These are phyloP conservation scores for Cubamyces sp. DNA, from an alignment of 768 basidiomycete species.

Conservation along the genomic window DNA sequence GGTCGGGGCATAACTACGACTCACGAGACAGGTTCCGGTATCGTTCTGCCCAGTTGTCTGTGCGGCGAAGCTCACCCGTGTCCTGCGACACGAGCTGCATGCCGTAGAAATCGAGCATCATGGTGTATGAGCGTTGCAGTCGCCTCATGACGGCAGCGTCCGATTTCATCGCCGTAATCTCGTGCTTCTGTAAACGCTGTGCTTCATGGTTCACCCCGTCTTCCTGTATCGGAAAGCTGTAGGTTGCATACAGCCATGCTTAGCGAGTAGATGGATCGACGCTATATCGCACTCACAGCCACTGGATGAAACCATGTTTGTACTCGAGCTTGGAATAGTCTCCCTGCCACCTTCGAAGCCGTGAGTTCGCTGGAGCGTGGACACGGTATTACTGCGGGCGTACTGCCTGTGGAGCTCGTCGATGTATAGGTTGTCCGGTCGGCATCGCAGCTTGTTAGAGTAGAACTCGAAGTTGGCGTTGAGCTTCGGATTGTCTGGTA, in stretches of 20 bases:
- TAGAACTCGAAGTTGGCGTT: slow-evolving; percentile 66
- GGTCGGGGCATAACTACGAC: slow-evolving; percentile 28
- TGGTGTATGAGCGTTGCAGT: slow-evolving; percentile 60
- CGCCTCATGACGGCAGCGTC: slow-evolving; percentile 52
- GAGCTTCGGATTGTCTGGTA: slow-evolving; percentile 41
- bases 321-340: slow-evolving; percentile 65
- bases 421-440: slow-evolving; percentile 62
- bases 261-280: neutral
- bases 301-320: slow-evolving; percentile 78
- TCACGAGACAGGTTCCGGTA: slow-evolving; percentile 70
- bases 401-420: slow-evolving; percentile 67
- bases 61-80: slow-evolving; percentile 62
- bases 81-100: slow-evolving; percentile 63
- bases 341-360: slow-evolving; percentile 57
- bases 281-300: slow-evolving; percentile 57
- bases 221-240: slow-evolving; percentile 75
- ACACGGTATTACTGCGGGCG: slow-evolving; percentile 8
- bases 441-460: slow-evolving; percentile 55
- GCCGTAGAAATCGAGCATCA: slow-evolving; percentile 84
- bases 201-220: slow-evolving; percentile 72
- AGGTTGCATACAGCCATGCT: neutral
- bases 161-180: slow-evolving; percentile 58
- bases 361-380: neutral
- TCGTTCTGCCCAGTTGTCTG: slow-evolving; percentile 53
- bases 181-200: slow-evolving; percentile 68